phyloP scores from a whole-genome alignment of 345 rosid species.

The Camelina sativa region DNA sequence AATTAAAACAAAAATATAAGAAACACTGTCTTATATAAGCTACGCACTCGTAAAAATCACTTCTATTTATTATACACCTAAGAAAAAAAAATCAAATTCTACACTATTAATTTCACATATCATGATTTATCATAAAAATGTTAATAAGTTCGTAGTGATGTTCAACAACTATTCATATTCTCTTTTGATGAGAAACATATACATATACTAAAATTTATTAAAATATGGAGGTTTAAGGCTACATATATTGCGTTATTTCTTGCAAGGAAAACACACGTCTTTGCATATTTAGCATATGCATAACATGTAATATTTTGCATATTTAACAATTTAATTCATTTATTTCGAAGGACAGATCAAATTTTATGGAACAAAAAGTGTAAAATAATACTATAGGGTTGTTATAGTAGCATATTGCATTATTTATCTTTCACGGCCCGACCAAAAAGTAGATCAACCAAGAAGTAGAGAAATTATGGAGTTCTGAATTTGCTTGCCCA shows the following conservation, averaged over 20 bases:
- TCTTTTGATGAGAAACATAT: neutral
- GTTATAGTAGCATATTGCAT: neutral
- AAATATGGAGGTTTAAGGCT: neutral
- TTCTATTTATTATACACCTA: neutral
- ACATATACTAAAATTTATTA: neutral
- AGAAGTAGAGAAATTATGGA: conserved; percentile 38
- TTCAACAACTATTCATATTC: neutral
- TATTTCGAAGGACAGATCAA: neutral
- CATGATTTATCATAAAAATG: neutral
- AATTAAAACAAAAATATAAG: neutral
- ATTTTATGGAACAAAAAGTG: neutral
- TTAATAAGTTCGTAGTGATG: neutral
- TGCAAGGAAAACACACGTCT: neutral
- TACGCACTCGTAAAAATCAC: neutral
- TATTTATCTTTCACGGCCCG: conserved; percentile 27
- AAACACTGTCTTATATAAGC: neutral
- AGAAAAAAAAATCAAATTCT: too few species aligned
- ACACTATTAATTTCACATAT: too few species aligned
- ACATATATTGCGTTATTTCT: neutral
- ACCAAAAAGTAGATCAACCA: conserved; percentile 48
- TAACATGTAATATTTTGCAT: neutral
- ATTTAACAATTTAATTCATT: neutral
- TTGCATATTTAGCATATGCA: too few species aligned
- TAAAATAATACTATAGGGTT: neutral
- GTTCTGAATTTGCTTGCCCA: conserved; percentile 38